Evolutionary conservation across 2,329 filamentous ascomycete species (phyloP).

Genomic region (Monascus ruber): DNA sequence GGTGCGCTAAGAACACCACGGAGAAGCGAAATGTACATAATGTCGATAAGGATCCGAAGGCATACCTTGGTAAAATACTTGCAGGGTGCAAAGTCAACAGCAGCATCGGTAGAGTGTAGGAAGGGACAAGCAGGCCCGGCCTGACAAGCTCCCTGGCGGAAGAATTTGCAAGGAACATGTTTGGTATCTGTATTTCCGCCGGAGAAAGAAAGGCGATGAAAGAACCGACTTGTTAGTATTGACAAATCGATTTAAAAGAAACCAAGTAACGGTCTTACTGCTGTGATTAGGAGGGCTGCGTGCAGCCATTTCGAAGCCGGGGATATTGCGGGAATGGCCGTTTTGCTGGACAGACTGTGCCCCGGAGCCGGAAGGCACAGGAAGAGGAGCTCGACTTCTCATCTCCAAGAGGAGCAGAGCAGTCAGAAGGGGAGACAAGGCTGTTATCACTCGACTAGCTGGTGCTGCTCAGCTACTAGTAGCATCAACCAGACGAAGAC

Average conservation of each 20-base stretch:
- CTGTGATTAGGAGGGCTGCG: slow-evolving; percentile 36
- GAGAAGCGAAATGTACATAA: background rate
- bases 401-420: slow-evolving; percentile 16
- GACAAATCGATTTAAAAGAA: background rate
- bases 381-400: slow-evolving; percentile 30
- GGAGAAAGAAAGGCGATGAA: background rate
- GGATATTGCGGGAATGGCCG: slow-evolving; percentile 31
- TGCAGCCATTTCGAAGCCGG: slow-evolving; percentile 33
- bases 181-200: slow-evolving; percentile 58
- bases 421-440: slow-evolving; percentile 10
- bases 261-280: slow-evolving; percentile 22
- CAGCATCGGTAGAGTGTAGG: slow-evolving; percentile 77
- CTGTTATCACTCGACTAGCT: too few species aligned
- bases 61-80: slow-evolving; percentile 97
- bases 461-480: too few species aligned
- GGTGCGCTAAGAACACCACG: background rate
- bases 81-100: slow-evolving; percentile 77
- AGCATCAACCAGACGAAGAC: too few species aligned
- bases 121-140: slow-evolving; percentile 94
- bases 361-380: slow-evolving; percentile 22
- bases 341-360: slow-evolving; percentile 20
- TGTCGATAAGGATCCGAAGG: slow-evolving; percentile 2
- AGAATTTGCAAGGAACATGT: slow-evolving; percentile 99
- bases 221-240: background rate
- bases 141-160: slow-evolving; percentile 88